phyloP scores from a whole-genome alignment of 2,329 filamentous ascomycete species.

The Pseudogymnoascus sp. region DNA sequence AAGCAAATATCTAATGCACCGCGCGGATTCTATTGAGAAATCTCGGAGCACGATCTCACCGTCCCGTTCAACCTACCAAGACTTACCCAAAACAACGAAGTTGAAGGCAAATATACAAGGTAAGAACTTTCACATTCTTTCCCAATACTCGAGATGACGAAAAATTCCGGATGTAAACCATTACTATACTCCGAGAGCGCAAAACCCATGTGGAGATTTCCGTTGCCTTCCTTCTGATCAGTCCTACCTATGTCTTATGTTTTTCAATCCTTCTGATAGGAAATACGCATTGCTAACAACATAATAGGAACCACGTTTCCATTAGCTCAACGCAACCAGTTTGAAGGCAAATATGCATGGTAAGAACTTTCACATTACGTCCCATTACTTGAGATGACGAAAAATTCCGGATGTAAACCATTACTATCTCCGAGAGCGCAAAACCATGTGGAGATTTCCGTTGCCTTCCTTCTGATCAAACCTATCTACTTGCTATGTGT shows the following conservation, averaged over 20 bases:
- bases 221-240: slow-evolving; percentile 99
- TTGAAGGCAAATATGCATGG: background rate
- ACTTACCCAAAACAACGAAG: background rate
- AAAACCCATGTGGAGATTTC: slow-evolving; percentile 92
- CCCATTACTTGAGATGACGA: slow-evolving; percentile 60
- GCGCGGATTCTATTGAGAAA: slow-evolving; percentile 26
- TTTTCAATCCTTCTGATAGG: slow-evolving; percentile 11
- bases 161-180: slow-evolving; percentile 95
- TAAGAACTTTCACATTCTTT: background rate
- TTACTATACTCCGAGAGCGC: slow-evolving; percentile 78
- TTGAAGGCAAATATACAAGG: background rate
- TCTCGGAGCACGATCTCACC: background rate
- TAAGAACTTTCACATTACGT: background rate
- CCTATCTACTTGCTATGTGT: background rate
- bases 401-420: slow-evolving; percentile 95
- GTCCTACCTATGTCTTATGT: background rate
- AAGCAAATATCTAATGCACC: slow-evolving; percentile 22
- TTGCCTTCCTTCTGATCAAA: slow-evolving; percentile 98
- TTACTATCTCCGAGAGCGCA: slow-evolving; percentile 82
- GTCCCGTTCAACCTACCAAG: background rate
- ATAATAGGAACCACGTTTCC: background rate
- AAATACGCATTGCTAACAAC: background rate
- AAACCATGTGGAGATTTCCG: slow-evolving; percentile 93
- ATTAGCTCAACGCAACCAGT: background rate
- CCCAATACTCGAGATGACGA: slow-evolving; percentile 59